These are phyloP conservation scores for Aureobasidium subglaciale DNA, from an alignment of 2,329 filamentous ascomycete genomes.

Conservation along the genomic window DNA sequence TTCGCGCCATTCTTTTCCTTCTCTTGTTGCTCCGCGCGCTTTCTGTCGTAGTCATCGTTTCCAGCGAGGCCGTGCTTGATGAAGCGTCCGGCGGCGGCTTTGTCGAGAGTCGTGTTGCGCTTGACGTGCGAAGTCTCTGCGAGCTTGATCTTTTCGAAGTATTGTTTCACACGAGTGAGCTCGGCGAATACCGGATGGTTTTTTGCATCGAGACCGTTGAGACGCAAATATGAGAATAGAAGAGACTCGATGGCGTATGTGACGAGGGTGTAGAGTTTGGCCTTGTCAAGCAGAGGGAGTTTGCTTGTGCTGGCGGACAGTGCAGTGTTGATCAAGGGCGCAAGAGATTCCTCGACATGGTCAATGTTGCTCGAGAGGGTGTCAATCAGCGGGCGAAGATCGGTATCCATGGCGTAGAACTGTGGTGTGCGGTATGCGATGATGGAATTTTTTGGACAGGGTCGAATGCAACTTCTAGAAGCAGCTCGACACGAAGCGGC, in stretches of 20 bases:
- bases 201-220: constrained; percentile 75
- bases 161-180: constrained; percentile 78
- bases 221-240: constrained; percentile 73
- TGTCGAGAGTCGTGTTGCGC: constrained; percentile 58
- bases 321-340: constrained; percentile 61
- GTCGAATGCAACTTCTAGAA: constrained; percentile 9
- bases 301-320: constrained; percentile 65
- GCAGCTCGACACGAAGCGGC: background rate
- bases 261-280: constrained; percentile 82
- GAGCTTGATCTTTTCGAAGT: constrained; percentile 84
- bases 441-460: constrained; percentile 8
- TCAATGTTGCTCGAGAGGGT: constrained; percentile 66
- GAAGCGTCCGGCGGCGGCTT: constrained; percentile 70
- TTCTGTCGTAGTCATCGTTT: constrained; percentile 39
- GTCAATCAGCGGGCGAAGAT: constrained; percentile 62
- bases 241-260: constrained; percentile 88
- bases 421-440: background rate
- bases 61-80: constrained; percentile 68
- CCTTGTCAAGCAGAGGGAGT: constrained; percentile 86
- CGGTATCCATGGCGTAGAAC: constrained; percentile 43
- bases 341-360: constrained; percentile 64
- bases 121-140: constrained; percentile 58
- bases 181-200: constrained; percentile 80
- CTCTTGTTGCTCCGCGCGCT: constrained; percentile 31
- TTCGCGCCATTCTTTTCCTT: constrained; percentile 31